Percentiles rank a stretch among this genome's conserved stretches.
phyloP scores from a whole-genome alignment of 176 grass and related monocot species.

The Aegilops umbellulata region DNA sequence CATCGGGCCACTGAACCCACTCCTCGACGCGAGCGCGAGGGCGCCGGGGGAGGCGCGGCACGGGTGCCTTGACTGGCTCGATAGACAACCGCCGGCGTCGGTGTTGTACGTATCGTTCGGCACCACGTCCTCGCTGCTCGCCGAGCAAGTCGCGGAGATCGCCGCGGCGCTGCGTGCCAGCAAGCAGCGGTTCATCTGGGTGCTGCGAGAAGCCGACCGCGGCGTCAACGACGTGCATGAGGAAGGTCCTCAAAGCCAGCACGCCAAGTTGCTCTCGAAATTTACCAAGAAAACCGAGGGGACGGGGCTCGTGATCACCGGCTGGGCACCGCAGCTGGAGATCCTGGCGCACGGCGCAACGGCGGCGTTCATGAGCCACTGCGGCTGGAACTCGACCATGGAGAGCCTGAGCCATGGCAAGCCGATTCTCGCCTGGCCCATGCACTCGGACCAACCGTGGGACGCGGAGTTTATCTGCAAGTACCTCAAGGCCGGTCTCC shows the following conservation, averaged over 20 bases:
- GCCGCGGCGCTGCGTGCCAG: slow-evolving; percentile 41
- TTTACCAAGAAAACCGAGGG: slow-evolving; percentile 13
- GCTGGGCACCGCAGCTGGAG: slow-evolving; percentile 79
- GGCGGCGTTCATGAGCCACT: slow-evolving; percentile 78
- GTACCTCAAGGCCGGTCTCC: background rate
- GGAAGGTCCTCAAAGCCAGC: background rate
- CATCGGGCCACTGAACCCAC: slow-evolving; percentile 61
- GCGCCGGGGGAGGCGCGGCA: background rate
- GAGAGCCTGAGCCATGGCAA: slow-evolving; percentile 12
- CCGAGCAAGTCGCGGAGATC: slow-evolving; percentile 45
- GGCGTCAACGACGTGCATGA: background rate
- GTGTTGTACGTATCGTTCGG: slow-evolving; percentile 76
- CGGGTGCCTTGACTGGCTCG: slow-evolving; percentile 58
- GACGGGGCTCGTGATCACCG: slow-evolving; percentile 44
- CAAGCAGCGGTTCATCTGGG: slow-evolving; percentile 64
- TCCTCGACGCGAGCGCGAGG: background rate
- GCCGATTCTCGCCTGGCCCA: slow-evolving; percentile 55
- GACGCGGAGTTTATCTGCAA: slow-evolving; percentile 49
- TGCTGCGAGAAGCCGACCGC: slow-evolving; percentile 51
- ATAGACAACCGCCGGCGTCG: slow-evolving; percentile 42
- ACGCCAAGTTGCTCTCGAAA: background rate
- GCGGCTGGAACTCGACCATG: slow-evolving; percentile 81
- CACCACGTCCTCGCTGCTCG: slow-evolving; percentile 38
- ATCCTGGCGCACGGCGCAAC: slow-evolving; percentile 51
- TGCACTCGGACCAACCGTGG: slow-evolving; percentile 47